Base-by-base conservation (phyloP, 192 early-diverging fungal genomes). In the Linnemannia elongata region DNA sequence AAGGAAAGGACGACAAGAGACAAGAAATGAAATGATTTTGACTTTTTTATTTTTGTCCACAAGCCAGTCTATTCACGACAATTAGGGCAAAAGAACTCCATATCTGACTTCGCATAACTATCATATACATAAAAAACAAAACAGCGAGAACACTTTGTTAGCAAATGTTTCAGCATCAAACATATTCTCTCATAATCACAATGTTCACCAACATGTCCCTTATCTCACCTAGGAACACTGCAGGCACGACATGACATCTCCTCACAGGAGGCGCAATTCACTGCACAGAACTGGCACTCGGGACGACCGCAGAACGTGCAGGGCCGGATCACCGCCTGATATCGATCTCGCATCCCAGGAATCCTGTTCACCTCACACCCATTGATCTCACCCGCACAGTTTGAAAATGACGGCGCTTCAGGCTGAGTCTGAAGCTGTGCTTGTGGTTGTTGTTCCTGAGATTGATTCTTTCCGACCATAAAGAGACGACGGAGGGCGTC, bases 311-410 rank as follows among this genome's bases (percentile, higher is more conserved):
- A 87, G 39, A 87, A 81, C 27, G 76, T 75, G 39, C 85, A 87
- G 1, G 76, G 63, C 0, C 20, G 36, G 39, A 87, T 87, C 27
- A 70, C 17, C 2, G 80, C 85, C 30, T 87, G 76, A 35, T 84
- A 75, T 36, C 79, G 85, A 30, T 81, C 80, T 22, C 71, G 30
- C 85, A 87, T 87, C 27, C 85, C 80, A 20, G 79, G 85, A 54
- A 87, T 73, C 72, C 72, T 38, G 52, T 71, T 81, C 4, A 80
- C 78, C 52, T 87, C 85, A 69, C 85, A 87, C 3, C 80, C 85
- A 45, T 78, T 81, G 44, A 81, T 81, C 54, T 87, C 85, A 17
- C 85, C 85, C 20, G 79, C 80, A 81, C 85, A 87, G 38, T 87
- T 72, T 1, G 76, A 63, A 75, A 87, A 87, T 3, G 85, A 75